These are phyloP conservation scores for Penicillium goetzii DNA, from an alignment of 495 filamentous ascomycete species.

Conservation along the genomic window DNA sequence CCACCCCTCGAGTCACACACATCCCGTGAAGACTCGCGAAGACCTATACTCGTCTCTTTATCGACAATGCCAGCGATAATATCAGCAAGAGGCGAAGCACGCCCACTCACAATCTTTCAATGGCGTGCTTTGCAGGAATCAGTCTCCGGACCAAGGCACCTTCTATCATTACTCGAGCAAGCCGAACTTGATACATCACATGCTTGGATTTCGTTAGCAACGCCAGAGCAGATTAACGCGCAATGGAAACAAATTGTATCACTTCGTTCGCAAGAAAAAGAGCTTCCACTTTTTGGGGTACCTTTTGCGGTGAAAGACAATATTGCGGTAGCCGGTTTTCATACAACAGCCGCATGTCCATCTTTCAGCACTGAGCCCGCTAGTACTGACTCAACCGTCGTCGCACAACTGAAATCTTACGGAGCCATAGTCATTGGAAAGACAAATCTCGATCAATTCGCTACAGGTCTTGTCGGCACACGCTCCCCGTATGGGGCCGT, in stretches of 20 bases:
- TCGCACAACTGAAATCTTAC: slow-evolving; percentile 29
- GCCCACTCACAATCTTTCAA: neutral
- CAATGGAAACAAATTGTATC: neutral
- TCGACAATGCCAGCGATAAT: no score
- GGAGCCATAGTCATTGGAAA: slow-evolving; percentile 69
- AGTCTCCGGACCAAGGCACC: neutral
- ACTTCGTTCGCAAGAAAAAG: neutral
- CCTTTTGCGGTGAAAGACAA: slow-evolving; percentile 2
- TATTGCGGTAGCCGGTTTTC: neutral
- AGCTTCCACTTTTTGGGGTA: neutral
- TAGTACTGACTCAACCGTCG: neutral
- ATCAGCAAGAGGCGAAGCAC: no score
- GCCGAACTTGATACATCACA: neutral
- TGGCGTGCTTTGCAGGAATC: neutral
- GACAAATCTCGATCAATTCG: slow-evolving; percentile 69
- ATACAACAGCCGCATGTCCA: neutral
- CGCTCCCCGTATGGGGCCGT: slow-evolving; percentile 63
- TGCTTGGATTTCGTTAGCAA: neutral
- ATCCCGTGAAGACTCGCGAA: no score
- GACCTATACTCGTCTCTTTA: no score
- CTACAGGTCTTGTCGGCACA: slow-evolving; percentile 63
- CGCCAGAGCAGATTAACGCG: neutral
- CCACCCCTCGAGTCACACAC: no score
- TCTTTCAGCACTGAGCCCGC: neutral
- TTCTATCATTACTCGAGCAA: neutral